These are phyloP conservation scores for Cladosporium phlei DNA, from an alignment of 2,329 filamentous ascomycete genomes.

Conservation along the genomic window DNA sequence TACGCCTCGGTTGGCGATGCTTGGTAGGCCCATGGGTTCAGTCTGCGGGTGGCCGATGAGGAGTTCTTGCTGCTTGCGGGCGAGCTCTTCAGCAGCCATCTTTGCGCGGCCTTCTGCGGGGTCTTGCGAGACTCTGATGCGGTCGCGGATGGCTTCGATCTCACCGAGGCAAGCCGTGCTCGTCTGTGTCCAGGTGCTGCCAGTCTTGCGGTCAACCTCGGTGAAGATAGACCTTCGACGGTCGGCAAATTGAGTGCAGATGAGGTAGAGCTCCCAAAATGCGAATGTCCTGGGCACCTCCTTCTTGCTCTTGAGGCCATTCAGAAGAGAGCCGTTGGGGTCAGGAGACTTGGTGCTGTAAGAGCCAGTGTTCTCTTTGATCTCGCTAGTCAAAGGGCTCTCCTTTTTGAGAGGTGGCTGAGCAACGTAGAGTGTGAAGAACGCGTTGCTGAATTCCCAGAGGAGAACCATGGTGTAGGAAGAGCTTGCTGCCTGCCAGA, in stretches of 20 bases:
- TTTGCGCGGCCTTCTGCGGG: conserved; percentile 19
- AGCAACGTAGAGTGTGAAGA: conserved; percentile 76
- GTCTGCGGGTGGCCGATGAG: conserved; percentile 31
- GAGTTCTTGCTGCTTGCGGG: conserved; percentile 19
- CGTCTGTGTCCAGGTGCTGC: conserved; percentile 77
- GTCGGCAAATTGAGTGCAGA: conserved; percentile 68
- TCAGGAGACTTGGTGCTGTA: conserved; percentile 45
- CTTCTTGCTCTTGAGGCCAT: conserved; percentile 79
- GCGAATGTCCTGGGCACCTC: conserved; percentile 75
- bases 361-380: conserved; percentile 48
- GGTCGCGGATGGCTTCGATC: conserved; percentile 61
- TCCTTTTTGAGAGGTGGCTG: conserved; percentile 78
- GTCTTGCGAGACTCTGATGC: conserved; percentile 53
- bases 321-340: conserved; percentile 83
- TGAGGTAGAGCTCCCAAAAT: conserved; percentile 83
- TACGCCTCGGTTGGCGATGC: conserved; percentile 26
- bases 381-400: conserved; percentile 76
- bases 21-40: conserved; percentile 25
- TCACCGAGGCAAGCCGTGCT: conserved; percentile 64
- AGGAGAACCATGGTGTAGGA: conserved; percentile 64
- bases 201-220: conserved; percentile 76
- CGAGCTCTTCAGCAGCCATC: conserved; percentile 16
- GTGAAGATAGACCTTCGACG: conserved; percentile 77
- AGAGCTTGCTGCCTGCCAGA: conserved; percentile 42
- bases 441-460: conserved; percentile 71